A percentile compares a stretch with the other conserved stretches of the same genome.
These are phyloP conservation scores for Amanita thiersii DNA, from an alignment of 768 basidiomycete genomes.

Conservation along the genomic window DNA sequence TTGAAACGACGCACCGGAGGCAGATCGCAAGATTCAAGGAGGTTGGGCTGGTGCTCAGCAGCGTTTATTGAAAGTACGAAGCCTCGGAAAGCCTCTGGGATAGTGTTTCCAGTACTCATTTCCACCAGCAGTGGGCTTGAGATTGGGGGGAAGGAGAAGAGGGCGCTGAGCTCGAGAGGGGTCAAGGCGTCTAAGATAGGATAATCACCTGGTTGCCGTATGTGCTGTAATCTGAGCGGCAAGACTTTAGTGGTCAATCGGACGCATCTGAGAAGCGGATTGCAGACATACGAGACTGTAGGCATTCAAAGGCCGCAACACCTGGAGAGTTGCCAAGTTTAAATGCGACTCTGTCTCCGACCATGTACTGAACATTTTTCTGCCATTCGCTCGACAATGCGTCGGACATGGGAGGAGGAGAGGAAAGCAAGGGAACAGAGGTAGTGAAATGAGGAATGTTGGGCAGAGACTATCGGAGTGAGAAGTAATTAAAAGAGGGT, in stretches of 20 bases:
- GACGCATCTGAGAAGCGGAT: neutral
- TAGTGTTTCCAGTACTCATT: constrained; percentile 22
- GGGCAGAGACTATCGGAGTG: constrained; percentile 4
- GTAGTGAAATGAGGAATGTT: constrained; percentile 1
- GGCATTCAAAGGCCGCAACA: constrained; percentile 25
- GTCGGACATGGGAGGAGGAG: constrained; percentile 12
- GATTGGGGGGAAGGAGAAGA: no score
- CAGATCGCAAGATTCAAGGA: neutral
- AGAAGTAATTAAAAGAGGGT: neutral
- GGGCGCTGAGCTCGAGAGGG: constrained; percentile 1
- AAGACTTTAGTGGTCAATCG: neutral
- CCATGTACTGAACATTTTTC: constrained; percentile 14
- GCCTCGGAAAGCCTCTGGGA: constrained; percentile 21
- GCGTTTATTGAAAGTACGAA: constrained; percentile 2
- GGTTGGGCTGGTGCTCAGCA: neutral
- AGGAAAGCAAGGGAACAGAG: constrained; percentile 4
- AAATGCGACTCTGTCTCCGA: constrained; percentile 24
- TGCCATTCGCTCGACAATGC: constrained; percentile 25
- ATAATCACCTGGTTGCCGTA: constrained; percentile 16
- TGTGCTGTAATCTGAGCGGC: constrained; percentile 17
- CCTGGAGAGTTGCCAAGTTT: constrained; percentile 21
- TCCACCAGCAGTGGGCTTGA: constrained; percentile 19
- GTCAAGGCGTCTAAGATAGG: constrained; percentile 1
- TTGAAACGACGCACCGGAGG: neutral
- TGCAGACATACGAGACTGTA: constrained; percentile 17